Evolutionary conservation across 2,329 filamentous ascomycete species (phyloP).

Genomic region (Diaporthe humulicola): DNA sequence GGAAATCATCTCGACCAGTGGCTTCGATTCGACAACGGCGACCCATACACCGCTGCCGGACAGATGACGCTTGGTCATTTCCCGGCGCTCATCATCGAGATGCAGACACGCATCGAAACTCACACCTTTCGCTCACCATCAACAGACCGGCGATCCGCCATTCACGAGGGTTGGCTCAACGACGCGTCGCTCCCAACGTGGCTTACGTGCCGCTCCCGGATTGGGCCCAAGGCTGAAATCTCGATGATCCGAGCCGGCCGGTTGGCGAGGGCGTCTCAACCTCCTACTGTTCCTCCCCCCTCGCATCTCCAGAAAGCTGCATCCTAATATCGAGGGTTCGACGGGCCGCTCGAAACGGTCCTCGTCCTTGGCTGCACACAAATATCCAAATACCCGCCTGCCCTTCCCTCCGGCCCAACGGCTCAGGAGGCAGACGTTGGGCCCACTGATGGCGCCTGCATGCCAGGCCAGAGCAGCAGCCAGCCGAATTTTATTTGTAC

Average conservation of each 20-base stretch:
- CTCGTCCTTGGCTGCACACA: background rate
- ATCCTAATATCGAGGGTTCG: conserved; percentile 22
- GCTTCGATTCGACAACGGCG: background rate
- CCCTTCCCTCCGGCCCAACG: conserved; percentile 8
- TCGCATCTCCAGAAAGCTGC: background rate
- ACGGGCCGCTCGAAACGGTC: conserved; percentile 17
- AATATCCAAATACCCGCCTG: background rate
- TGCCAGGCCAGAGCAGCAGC: conserved; percentile 8
- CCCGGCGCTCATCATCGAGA: conserved; percentile 15
- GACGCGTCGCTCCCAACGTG: conserved; percentile 12
- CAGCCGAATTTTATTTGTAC: background rate
- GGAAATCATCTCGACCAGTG: background rate
- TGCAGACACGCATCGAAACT: background rate
- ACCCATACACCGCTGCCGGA: background rate
- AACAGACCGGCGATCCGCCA: background rate
- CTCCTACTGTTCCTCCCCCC: background rate
- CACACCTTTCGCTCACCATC: background rate
- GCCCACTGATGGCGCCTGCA: conserved; percentile 11
- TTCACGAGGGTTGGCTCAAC: conserved; percentile 14
- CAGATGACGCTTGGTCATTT: conserved; percentile 9
- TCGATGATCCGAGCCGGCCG: conserved; percentile 4
- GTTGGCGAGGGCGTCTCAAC: background rate
- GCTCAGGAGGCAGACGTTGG: background rate
- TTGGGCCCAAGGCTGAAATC: conserved; percentile 14
- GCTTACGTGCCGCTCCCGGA: conserved; percentile 27